Evolutionary conservation across 768 basidiomycete genomes (phyloP).

Genomic region (Boletus edulis): DNA sequence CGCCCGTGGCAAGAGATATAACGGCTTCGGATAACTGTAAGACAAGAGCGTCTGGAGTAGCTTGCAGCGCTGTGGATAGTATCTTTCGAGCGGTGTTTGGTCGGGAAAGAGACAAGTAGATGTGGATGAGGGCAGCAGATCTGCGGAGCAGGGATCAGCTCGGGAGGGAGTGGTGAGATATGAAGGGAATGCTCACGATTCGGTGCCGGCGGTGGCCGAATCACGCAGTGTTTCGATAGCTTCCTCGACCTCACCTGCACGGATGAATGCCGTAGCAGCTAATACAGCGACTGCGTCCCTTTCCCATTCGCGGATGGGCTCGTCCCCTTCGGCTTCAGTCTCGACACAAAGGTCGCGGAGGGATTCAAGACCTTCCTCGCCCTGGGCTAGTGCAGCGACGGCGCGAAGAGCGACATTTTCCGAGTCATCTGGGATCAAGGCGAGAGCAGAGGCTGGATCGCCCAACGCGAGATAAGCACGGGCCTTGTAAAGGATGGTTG

Average conservation of each 20-base stretch:
- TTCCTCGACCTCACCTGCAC: constrained; percentile 86
- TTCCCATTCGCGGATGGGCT: constrained; percentile 62
- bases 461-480: constrained; percentile 74
- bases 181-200: constrained; percentile 60
- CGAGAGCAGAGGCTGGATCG: constrained; percentile 52
- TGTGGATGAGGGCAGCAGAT: constrained; percentile 77
- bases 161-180: not conserved
- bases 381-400: constrained; percentile 65
- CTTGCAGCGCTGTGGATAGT: constrained; percentile 77
- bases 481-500: constrained; percentile 72
- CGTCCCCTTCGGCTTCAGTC: constrained; percentile 71
- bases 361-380: constrained; percentile 68
- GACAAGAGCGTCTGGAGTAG: constrained; percentile 87
- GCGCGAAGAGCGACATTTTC: constrained; percentile 72
- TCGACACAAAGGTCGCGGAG: constrained; percentile 85
- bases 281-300: constrained; percentile 74
- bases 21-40: constrained; percentile 87
- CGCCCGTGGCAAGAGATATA: constrained; percentile 72
- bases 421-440: constrained; percentile 53
- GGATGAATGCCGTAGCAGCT: constrained; percentile 83
- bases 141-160: constrained; percentile 37
- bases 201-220: constrained; percentile 70
- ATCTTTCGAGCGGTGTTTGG: constrained; percentile 85
- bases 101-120: constrained; percentile 89
- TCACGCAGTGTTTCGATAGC: constrained; percentile 84